Evolutionary conservation across 1,284 basidiomycete species (phyloP), one percentile per base, ranked within the genome.

Genomic region (Ustilago tritici): DNA sequence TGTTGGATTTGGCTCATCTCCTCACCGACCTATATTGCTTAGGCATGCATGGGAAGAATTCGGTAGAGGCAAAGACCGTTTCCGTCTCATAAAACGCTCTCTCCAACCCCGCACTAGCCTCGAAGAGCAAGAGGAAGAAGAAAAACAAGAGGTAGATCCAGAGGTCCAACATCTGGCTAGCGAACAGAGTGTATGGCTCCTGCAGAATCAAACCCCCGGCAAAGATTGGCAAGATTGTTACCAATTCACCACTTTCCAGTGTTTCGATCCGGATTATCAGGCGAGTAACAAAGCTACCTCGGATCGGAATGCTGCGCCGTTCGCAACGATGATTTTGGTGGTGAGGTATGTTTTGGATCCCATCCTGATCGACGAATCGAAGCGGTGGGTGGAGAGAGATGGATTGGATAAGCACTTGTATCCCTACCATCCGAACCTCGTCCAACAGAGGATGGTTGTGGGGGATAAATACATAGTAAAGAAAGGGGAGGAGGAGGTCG

Each of bases 401-500:
- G 61, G 59, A 1, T 35, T 78, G 46, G 4, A 56, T 1, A 3
- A n/a, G 9, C 53, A 61, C 14, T 54, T 79, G 17, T 70, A 76
- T 43, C 69, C 73, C 2, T 76, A 79, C 54, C 73, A 76, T 38
- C 77, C 77, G 5, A 47, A 32, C 14, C 34, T 50, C 1, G 52
- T 79, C 2, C 70, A 66, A n/a, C 74, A 70, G 43, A 35, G 65
- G 14, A 69, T 71, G 67, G 32, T 79, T 7, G 58, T 72, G 3
- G 68, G 28, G 0, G 65, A 63, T 17, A 66, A 59, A n/a, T 59
- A 58, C n/a, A 73, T 65, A 4, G 53, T 65, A 19, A 64, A 57
- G 23, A 9, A 28, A 8, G 65, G 65, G 6, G 60, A 67, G 4
- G 28, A 62, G 2, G 14, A 55, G 38, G 15, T 15, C 32, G 17